These are phyloP conservation scores for Salvia sclarea DNA, from an alignment of 305 asterid genomes.

Conservation along the genomic window DNA sequence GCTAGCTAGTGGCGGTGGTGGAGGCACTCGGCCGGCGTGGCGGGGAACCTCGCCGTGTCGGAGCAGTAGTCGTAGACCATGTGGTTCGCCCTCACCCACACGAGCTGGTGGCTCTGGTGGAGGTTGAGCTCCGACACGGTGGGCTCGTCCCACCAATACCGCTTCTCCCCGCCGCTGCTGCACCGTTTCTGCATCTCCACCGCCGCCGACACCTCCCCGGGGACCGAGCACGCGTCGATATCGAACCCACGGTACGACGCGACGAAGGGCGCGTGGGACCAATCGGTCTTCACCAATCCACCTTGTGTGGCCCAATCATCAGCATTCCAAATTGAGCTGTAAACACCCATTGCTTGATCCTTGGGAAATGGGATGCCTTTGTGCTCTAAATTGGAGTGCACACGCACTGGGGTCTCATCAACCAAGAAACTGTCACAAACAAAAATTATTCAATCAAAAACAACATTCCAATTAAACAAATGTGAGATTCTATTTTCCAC, in stretches of 20 bases:
- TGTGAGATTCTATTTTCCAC: neutral
- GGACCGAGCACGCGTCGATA: conserved; percentile 62
- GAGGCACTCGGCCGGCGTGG: conserved; percentile 67
- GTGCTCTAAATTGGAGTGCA: conserved; percentile 78
- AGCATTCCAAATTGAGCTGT: conserved; percentile 94
- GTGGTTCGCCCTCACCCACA: conserved; percentile 84
- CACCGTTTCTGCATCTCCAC: conserved; percentile 55
- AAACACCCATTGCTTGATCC: conserved; percentile 88
- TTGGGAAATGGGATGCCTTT: conserved; percentile 80
- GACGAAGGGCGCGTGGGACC: conserved; percentile 83
- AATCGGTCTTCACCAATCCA: conserved; percentile 79
- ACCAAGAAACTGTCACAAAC: conserved; percentile 66
- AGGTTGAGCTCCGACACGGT: conserved; percentile 59
- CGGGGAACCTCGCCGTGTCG: conserved; percentile 68
- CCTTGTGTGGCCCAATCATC: conserved; percentile 99
- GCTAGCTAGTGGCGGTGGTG: conserved; percentile 63
- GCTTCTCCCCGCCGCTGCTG: conserved; percentile 44
- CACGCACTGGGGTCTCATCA: conserved; percentile 83
- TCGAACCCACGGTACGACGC: conserved; percentile 73
- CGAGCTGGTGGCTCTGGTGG: conserved; percentile 86
- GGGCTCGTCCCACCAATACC: conserved; percentile 85
- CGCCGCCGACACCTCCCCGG: conserved; percentile 52
- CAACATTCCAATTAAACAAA: neutral
- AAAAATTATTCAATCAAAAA: neutral
- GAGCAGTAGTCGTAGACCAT: conserved; percentile 84